Base-by-base conservation (phyloP, 2,329 filamentous ascomycete species). In the Alternaria angustiovoidea region DNA sequence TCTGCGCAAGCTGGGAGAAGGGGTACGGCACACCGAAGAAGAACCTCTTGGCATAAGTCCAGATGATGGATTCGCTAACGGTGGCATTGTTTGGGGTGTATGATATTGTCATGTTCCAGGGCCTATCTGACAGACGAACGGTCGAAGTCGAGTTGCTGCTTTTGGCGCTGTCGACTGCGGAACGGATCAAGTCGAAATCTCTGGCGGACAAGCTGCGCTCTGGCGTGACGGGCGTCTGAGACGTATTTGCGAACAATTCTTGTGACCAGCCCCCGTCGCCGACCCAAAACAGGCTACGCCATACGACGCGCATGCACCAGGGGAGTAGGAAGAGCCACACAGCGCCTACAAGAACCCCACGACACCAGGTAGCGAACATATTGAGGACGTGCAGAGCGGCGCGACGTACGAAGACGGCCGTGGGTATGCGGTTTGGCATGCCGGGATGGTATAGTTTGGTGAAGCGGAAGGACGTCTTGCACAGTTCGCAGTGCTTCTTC, bases 401-500 rank as follows among this genome's bases (percentile, higher is more conserved):
- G 79, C 96, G 91, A 65, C 88, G 89, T 57, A 93, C 68, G 72
- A 99, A 97, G 63, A 99, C 84, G 48, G 90, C 86, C 41, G 89
- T 85, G 0, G 96, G 95, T 14, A 99, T 85, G 12, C 87, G 88
- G 64, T 88, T 87, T 1, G 95, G 96, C 95, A 99, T 99, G 74
- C 94, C 87, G 4, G 93, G 93, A 63, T 94, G 89, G 82, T 99
- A 99, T 39, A 99, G 87, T 80, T 99, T 99, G 54, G 95, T 99
- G 83, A 99, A 99, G 62, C 93, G 91, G 76, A 98, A 99, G 0
- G 94, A 90, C 2, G 95, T 99, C 83, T 99, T 99, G 88, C 95
- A 99, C 36, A 99, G 89, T 82, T 99, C 95, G 84, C 96, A 99
- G 83, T 99, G 92, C 80, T 98, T 98, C 87, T 99, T 99, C 78